Evolutionary conservation across 2,329 filamentous ascomycete genomes (phyloP).

Genomic region (Xylariaceae sp.): DNA sequence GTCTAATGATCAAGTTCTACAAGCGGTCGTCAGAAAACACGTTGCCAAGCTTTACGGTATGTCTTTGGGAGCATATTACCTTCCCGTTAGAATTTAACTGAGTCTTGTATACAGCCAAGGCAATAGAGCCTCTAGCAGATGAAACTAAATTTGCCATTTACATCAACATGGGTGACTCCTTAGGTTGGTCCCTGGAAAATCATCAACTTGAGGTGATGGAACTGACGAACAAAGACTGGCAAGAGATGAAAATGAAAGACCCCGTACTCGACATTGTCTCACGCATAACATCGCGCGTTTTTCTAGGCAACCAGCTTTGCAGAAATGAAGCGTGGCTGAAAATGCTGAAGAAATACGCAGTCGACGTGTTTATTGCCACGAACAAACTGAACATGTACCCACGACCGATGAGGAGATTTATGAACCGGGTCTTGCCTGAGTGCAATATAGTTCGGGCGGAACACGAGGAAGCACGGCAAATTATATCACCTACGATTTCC

Average conservation of each 20-base stretch:
- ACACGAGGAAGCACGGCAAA: conserved; percentile 32
- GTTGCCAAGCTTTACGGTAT: conserved; percentile 5
- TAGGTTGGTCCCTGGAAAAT: conserved; percentile 10
- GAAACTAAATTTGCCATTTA: conserved; percentile 15
- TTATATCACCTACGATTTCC: conserved; percentile 25
- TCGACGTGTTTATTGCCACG: conserved; percentile 36
- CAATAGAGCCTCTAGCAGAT: conserved; percentile 22
- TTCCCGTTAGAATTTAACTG: neutral
- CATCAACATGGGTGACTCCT: conserved; percentile 14
- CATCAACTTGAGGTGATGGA: neutral
- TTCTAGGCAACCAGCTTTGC: conserved; percentile 47
- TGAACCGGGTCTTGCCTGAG: conserved; percentile 47
- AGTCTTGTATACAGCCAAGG: conserved; percentile 7
- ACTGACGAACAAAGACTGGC: conserved; percentile 42
- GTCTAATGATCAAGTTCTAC: neutral
- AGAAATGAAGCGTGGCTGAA: conserved; percentile 48
- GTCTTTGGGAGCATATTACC: neutral
- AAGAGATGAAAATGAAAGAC: conserved; percentile 35
- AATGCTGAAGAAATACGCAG: conserved; percentile 42
- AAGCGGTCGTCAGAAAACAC: conserved; percentile 3
- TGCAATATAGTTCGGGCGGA: conserved; percentile 36
- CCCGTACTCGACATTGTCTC: conserved; percentile 44
- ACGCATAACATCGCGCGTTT: conserved; percentile 49
- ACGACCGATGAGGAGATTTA: conserved; percentile 39
- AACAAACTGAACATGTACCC: conserved; percentile 43